Base-by-base conservation (phyloP, 2,329 filamentous ascomycete genomes). In the Claviceps spartinae region DNA sequence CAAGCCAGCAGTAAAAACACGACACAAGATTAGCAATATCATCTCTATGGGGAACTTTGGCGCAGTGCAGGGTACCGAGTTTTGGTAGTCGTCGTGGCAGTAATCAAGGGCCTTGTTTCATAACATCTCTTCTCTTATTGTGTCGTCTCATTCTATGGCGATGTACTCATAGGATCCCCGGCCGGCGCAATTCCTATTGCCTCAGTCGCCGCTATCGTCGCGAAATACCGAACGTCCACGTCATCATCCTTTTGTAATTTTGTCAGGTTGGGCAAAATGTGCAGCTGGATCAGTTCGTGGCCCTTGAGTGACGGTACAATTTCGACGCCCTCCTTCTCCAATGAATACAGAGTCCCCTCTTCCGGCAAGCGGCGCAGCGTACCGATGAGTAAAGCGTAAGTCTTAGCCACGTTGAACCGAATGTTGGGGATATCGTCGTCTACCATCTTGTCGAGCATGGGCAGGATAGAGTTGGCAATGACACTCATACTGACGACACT, bases 401-500 rank as follows among this genome's bases (percentile, higher is more conserved):
- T 97, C 75, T 98, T 98, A 61, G 93, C 93, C 47, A 98, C 93
- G 69, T 98, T 98, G 79, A 98, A 98, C 49, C 93, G 88, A 66
- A 98, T 98, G 72, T 98, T 98, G 59, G 93, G 93, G 57, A 98
- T 98, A 45, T 94, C 89, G 65, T 98, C 93, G 46, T 81, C 79
- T 50, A 94, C 88, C 51, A 98, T 85, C 72, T 91, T 88, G 69
- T 95, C 88, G 65, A 98, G 81, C 77, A 98, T 97, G 41, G 93
- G 93, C 22, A 98, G 79, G 60, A 98, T 94, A 37, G 88, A 93
- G 65, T 86, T 85, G 64, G 88, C 84, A 67, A 98, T 95, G 54
- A 97, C 91, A 54, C 90, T 87, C 61, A 97, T 79, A 66, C 86
- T 94, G 62, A 98, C 87, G 51, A 95, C 94, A 36, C 86, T 86